phyloP scores from a whole-genome alignment of 2,329 filamentous ascomycete species.

The Aspergillus viridinutans region DNA sequence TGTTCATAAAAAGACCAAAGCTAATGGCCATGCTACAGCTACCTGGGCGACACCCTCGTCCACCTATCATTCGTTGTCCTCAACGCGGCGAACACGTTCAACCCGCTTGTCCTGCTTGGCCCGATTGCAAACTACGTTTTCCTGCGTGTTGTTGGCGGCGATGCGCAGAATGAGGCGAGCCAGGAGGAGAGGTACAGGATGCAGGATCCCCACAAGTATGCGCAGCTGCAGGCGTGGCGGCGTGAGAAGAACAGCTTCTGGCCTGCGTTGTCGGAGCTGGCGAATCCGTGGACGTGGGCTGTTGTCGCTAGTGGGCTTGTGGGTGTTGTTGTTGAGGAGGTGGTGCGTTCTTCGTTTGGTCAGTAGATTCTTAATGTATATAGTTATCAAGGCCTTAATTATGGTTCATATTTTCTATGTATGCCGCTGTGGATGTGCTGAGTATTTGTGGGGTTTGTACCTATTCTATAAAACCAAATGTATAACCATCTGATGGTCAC shows the following conservation, averaged over 20 bases:
- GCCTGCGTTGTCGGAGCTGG: constrained; percentile 48
- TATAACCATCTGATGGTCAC: not conserved
- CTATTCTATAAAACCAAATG: not conserved
- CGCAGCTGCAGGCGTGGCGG: constrained; percentile 51
- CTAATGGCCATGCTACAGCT: constrained; percentile 37
- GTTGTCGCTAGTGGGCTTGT: constrained; percentile 49
- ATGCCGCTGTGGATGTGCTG: not conserved
- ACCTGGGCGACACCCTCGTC: constrained; percentile 57
- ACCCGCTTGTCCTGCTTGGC: constrained; percentile 53
- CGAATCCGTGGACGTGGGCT: constrained; percentile 55
- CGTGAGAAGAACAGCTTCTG: constrained; percentile 58
- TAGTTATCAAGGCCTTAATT: not conserved
- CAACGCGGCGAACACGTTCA: constrained; percentile 52
- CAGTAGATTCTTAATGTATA: not conserved
- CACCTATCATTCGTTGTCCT: constrained; percentile 58
- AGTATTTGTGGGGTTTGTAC: not conserved
- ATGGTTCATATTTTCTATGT: not conserved
- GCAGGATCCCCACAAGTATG: constrained; percentile 49
- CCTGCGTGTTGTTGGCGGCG: constrained; percentile 55
- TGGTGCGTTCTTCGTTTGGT: constrained; percentile 4
- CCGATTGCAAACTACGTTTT: constrained; percentile 57
- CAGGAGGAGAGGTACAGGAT: constrained; percentile 52
- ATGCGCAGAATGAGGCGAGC: constrained; percentile 51
- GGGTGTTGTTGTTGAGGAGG: constrained; percentile 47
- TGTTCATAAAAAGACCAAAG: not conserved